Evolutionary conservation across 768 basidiomycete genomes (phyloP).

Genomic region (Neoboletus subvelutipes): DNA sequence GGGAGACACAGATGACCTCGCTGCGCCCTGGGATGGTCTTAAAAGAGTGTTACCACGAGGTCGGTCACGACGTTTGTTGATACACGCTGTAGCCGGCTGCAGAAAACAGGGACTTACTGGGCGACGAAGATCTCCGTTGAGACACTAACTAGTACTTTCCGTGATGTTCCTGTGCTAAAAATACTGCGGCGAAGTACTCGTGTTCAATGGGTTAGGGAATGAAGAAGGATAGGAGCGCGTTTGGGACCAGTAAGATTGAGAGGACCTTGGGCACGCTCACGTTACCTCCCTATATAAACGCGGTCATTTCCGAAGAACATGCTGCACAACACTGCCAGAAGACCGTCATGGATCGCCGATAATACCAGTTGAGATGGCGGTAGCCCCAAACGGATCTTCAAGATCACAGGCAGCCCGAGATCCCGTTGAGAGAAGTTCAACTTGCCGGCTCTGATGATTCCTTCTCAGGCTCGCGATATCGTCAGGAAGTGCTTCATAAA

Average conservation of each 20-base stretch:
- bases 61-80: background rate
- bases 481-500: background rate
- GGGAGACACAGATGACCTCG: background rate
- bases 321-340: too few relatives aligned
- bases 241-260: background rate
- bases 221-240: background rate
- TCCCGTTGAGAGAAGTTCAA: background rate
- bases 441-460: background rate
- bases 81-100: slow-evolving; percentile 7
- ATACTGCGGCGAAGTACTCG: slow-evolving; percentile 1
- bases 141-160: slow-evolving; percentile 4
- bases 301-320: background rate
- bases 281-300: background rate
- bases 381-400: too few relatives aligned
- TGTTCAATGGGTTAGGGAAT: background rate
- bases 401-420: too few relatives aligned
- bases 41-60: slow-evolving; percentile 13
- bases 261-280: too few relatives aligned
- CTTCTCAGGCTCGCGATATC: background rate
- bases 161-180: slow-evolving; percentile 11
- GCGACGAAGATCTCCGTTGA: slow-evolving; percentile 10
- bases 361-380: too few relatives aligned
- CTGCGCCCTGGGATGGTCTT: background rate
- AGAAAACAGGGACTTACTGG: slow-evolving; percentile 9
- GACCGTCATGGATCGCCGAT: too few relatives aligned